Conservation (phyloP, 176 grass and related monocot genomes). For the Otatea glauca region DNA sequence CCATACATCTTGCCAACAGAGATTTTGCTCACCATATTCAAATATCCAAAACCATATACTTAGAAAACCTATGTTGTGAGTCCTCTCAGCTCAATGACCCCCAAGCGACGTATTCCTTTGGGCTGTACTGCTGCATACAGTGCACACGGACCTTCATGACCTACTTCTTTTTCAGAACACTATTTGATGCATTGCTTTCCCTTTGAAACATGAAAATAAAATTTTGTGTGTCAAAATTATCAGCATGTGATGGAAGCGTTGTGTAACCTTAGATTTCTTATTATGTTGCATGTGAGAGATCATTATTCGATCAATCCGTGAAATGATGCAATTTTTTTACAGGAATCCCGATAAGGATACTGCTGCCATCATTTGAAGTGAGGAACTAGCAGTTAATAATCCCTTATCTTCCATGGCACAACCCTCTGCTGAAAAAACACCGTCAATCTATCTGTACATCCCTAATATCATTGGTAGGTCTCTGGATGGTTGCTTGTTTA, state of each 20-base stretch:
- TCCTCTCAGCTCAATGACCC: not conserved
- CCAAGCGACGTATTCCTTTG: not conserved
- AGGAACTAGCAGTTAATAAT: not conserved
- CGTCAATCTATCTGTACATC: conserved; percentile 88
- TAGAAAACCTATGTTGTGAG: not conserved
- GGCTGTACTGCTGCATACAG: not conserved
- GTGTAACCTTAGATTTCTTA: no score
- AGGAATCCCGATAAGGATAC: conserved; percentile 20
- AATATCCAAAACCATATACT: not conserved
- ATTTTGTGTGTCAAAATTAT: no score
- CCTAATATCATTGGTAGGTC: conserved; percentile 76
- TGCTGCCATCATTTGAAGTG: not conserved
- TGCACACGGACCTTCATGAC: no score
- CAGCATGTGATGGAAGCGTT: no score
- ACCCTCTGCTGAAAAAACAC: conserved; percentile 27
- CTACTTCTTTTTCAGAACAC: no score
- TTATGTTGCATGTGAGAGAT: not conserved
- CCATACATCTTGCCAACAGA: not conserved
- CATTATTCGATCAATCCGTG: not conserved
- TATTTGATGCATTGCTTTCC: no score
- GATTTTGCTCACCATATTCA: not conserved
- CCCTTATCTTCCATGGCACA: conserved; percentile 43
- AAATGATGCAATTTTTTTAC: not conserved
- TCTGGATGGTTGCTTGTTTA: not conserved
- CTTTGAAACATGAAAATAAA: no score